These are phyloP conservation scores for Exophiala lecanii-corni DNA, from an alignment of 2,329 filamentous ascomycete genomes.

Conservation along the genomic window DNA sequence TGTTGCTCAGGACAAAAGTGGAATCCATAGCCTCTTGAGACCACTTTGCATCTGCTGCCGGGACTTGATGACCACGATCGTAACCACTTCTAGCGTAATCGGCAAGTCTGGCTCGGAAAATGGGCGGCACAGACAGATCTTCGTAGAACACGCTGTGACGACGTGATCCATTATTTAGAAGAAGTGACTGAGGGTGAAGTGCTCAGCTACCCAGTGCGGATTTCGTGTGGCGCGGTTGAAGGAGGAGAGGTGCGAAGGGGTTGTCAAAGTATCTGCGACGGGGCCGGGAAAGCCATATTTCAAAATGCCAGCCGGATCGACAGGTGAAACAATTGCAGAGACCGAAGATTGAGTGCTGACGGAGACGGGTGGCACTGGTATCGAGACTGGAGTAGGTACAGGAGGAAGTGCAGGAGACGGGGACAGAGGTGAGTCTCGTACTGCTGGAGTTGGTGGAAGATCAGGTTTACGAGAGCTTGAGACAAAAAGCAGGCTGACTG, in stretches of 20 bases:
- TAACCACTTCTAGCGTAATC: conserved; percentile 96
- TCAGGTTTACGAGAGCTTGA: conserved; percentile 46
- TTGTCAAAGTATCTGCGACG: conserved; percentile 72
- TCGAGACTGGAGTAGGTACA: conserved; percentile 25
- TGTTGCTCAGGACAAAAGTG: conserved; percentile 89
- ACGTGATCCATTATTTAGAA: conserved; percentile 70
- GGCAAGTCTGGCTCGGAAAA: conserved; percentile 83
- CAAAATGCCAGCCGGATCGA: conserved; percentile 72
- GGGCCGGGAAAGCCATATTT: conserved; percentile 92
- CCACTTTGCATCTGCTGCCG: conserved; percentile 95
- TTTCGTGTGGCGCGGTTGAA: conserved; percentile 90
- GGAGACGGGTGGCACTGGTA: conserved; percentile 27
- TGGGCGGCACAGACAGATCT: conserved; percentile 71
- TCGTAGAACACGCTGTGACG: conserved; percentile 79
- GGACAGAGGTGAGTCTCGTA: conserved; percentile 30
- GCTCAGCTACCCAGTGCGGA: conserved; percentile 90
- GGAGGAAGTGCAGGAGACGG: conserved; percentile 35
- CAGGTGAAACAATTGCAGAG: conserved; percentile 43
- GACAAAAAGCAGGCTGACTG: conserved; percentile 64
- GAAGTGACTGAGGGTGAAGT: conserved; percentile 86
- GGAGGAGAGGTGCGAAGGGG: conserved; percentile 73
- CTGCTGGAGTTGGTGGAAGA: conserved; percentile 33
- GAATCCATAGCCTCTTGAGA: conserved; percentile 90
- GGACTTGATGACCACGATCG: conserved; percentile 94
- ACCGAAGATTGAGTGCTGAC: conserved; percentile 9